Conservation (phyloP, 345 rosid genomes). For the Camelina laxa region DNA sequence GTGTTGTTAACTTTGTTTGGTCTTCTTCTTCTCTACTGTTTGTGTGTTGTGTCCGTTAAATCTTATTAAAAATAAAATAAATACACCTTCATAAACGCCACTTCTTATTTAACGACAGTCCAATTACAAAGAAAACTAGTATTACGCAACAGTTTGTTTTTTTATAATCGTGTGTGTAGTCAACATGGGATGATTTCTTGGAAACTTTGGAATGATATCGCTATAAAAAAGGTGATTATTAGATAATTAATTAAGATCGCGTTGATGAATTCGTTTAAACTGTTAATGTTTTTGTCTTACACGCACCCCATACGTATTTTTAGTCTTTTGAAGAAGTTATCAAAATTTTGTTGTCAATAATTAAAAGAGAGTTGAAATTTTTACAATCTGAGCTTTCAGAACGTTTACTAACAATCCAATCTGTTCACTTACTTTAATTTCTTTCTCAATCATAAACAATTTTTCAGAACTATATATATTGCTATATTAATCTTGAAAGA, state of each 20-base stretch:
- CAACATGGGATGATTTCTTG: background rate
- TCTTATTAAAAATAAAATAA: no score
- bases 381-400: background rate
- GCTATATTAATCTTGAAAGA: background rate
- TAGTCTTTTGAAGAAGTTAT: background rate
- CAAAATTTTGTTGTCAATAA: background rate
- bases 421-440: background rate
- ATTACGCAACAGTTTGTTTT: background rate
- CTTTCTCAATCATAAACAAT: background rate
- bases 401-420: background rate
- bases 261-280: background rate
- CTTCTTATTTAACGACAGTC: conserved; percentile 20
- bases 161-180: background rate
- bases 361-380: conserved; percentile 13
- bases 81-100: background rate
- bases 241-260: background rate
- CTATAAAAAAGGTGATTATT: background rate
- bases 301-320: background rate
- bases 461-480: background rate
- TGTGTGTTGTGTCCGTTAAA: conserved; percentile 23
- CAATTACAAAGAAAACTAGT: background rate
- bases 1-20: conserved; percentile 14
- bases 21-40: conserved; percentile 22
- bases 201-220: background rate
- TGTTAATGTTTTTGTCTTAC: conserved; percentile 13